These are phyloP conservation scores for Penicillium angulare DNA, from an alignment of 495 filamentous ascomycete species.

Conservation along the genomic window DNA sequence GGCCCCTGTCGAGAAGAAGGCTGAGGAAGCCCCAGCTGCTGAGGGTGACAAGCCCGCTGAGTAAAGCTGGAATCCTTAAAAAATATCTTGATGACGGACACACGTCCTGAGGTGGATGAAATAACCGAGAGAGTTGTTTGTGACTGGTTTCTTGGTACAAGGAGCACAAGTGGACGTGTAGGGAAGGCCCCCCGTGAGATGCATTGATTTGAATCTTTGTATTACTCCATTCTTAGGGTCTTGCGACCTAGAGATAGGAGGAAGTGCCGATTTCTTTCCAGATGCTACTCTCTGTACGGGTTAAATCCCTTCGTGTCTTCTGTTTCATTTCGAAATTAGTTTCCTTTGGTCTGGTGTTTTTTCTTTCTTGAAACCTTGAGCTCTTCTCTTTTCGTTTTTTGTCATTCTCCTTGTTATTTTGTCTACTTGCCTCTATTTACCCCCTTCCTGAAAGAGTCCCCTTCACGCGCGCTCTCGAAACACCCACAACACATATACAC, in stretches of 20 bases:
- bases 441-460: conserved; percentile 28
- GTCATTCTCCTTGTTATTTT: conserved; percentile 33
- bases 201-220: conserved; percentile 9
- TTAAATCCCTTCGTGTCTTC: conserved; percentile 11
- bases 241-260: conserved; percentile 10
- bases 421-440: conserved; percentile 32
- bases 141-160: conserved; percentile 18
- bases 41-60: conserved; percentile 62
- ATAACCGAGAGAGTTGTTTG: conserved; percentile 19
- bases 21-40: conserved; percentile 54
- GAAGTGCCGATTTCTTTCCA: neutral
- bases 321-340: conserved; percentile 8
- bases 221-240: conserved; percentile 7
- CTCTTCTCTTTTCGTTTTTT: conserved; percentile 22
- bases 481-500: conserved; percentile 26
- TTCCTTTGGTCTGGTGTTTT: conserved; percentile 7
- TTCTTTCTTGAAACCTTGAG: conserved; percentile 12
- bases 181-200: conserved; percentile 1
- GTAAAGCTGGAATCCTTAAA: conserved; percentile 41
- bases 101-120: conserved; percentile 33
- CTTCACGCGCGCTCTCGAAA: conserved; percentile 33
- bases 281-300: conserved; percentile 2
- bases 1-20: conserved; percentile 57
- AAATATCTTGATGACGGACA: conserved; percentile 38
- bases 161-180: conserved; percentile 10